Evolutionary conservation across 2,329 filamentous ascomycete genomes (phyloP).

Genomic region (Colletotrichum chrysophilum): DNA sequence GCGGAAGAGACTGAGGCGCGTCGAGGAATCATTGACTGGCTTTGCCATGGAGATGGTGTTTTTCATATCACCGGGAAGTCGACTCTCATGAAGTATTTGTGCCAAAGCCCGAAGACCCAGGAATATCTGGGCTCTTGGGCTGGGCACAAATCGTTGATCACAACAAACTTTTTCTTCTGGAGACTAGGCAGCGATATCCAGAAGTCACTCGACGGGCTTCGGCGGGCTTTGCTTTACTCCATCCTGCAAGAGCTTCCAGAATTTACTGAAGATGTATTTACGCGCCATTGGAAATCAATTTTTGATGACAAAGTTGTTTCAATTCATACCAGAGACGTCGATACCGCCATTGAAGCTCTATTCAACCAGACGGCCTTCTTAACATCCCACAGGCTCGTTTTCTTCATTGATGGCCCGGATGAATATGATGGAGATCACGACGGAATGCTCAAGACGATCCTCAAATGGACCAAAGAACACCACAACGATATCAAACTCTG

Average conservation of each 20-base stretch:
- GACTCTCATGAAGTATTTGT: conserved; percentile 3
- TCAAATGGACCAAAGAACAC: not conserved
- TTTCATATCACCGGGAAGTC: not conserved
- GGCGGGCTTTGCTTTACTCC: not conserved
- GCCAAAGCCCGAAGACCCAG: not conserved
- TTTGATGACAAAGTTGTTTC: accelerated
- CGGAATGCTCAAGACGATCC: not conserved
- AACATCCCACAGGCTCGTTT: not conserved
- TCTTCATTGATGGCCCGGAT: not conserved
- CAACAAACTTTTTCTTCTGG: conserved; percentile 5
- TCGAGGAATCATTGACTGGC: not conserved
- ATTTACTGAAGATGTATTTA: not conserved
- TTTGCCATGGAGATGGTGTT: not conserved
- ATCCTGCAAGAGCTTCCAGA: not conserved
- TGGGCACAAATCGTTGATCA: not conserved
- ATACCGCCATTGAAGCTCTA: not conserved
- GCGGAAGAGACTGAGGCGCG: not conserved
- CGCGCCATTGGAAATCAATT: not conserved
- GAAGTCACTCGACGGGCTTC: not conserved
- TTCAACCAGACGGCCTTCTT: too few species aligned
- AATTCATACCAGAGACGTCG: not conserved
- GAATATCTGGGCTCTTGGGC: not conserved
- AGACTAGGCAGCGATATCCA: not conserved
- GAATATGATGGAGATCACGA: not conserved
- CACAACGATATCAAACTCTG: not conserved